A percentile compares a stretch with the other conserved stretches of the same genome.
These are phyloP conservation scores for Xanthoconium separans DNA, from an alignment of 1,284 basidiomycete species.

Conservation along the genomic window DNA sequence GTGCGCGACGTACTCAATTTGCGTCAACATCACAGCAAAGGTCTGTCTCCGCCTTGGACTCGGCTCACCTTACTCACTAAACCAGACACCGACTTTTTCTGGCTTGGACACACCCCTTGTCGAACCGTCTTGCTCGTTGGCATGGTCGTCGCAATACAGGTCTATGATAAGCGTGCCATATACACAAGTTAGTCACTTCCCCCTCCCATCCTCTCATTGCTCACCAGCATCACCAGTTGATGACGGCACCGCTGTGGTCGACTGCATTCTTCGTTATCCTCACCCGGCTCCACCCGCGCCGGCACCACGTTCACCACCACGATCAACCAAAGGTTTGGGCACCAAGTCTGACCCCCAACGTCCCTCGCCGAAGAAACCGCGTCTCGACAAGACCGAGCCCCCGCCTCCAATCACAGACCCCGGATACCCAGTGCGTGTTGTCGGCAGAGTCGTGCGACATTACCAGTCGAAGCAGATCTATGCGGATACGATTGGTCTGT, in stretches of 20 bases:
- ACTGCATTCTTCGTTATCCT: constrained; percentile 51
- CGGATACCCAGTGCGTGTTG: constrained; percentile 48
- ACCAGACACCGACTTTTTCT: constrained; percentile 56
- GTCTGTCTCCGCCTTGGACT: constrained; percentile 23
- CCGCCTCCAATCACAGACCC: constrained; percentile 44
- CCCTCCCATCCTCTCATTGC: not conserved
- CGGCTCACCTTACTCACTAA: not conserved
- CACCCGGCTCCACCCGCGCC: constrained; percentile 4
- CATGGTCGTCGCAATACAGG: constrained; percentile 59
- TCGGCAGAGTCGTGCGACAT: constrained; percentile 46
- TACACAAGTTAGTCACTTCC: constrained; percentile 50
- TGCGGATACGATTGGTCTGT: constrained; percentile 45
- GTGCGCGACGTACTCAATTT: constrained; percentile 58
- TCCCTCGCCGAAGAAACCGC: constrained; percentile 20
- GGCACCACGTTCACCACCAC: not conserved
- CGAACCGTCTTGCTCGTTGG: constrained; percentile 59
- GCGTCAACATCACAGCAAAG: constrained; percentile 42
- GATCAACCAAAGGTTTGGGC: constrained; percentile 1
- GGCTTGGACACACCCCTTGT: constrained; percentile 72
- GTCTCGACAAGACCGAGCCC: constrained; percentile 16
- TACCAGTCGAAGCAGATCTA: constrained; percentile 47
- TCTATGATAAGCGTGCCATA: constrained; percentile 55
- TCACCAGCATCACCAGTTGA: constrained; percentile 49
- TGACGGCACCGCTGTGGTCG: constrained; percentile 68
- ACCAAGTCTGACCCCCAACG: not conserved